phyloP scores from a whole-genome alignment of 345 rosid species.

The Citrus unshiu region DNA sequence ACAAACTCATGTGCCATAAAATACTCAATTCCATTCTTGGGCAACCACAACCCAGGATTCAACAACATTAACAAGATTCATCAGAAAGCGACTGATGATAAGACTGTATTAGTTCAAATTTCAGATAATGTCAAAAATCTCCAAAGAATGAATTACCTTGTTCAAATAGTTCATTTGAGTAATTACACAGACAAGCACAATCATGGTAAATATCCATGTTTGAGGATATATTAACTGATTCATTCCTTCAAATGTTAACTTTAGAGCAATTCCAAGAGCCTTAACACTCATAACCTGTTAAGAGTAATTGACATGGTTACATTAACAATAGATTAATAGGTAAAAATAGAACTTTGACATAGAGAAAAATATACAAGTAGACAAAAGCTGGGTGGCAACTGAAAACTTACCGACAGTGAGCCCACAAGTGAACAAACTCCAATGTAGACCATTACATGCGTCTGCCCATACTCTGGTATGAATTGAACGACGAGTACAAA shows the following conservation, averaged over 20 bases:
- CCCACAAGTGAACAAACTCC: slow-evolving; percentile 97
- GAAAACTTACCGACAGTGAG: slow-evolving; percentile 76
- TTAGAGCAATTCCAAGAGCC: slow-evolving; percentile 75
- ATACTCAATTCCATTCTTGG: neutral
- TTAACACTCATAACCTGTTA: slow-evolving; percentile 78
- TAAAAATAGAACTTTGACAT: neutral
- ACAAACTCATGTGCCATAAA: neutral
- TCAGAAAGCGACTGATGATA: neutral
- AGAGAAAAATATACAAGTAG: neutral
- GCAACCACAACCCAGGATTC: neutral
- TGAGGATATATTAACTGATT: slow-evolving; percentile 72
- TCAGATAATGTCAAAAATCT: neutral
- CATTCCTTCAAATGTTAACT: slow-evolving; percentile 66
- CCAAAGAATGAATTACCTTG: slow-evolving; percentile 40
- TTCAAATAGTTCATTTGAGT: slow-evolving; percentile 78
- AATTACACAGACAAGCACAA: slow-evolving; percentile 60
- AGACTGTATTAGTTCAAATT: neutral
- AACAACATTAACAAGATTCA: neutral
- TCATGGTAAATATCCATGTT: slow-evolving; percentile 60
- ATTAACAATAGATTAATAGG: neutral
- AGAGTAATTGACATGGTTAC: neutral
- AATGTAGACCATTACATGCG: slow-evolving; percentile 94
- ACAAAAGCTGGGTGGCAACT: neutral
- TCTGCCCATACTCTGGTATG: slow-evolving; percentile 86
- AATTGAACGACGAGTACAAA: slow-evolving; percentile 56